Evolutionary conservation across 148 eudicot genomes (phyloP).

Genomic region (Nepenthes mirabilis): DNA sequence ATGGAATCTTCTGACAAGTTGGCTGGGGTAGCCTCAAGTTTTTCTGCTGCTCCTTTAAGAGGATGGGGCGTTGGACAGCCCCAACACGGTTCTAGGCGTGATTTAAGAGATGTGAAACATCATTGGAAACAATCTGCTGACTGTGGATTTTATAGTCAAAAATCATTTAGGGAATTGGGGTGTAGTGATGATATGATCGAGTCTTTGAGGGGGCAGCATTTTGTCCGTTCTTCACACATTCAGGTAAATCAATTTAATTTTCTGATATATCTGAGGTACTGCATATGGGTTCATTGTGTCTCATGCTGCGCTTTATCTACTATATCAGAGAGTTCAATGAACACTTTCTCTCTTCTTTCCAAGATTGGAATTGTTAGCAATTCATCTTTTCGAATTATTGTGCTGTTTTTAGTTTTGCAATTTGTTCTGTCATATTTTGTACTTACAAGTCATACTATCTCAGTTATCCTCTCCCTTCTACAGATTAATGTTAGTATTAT

Average conservation of each 20-base stretch:
- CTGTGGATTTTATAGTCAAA: constrained; percentile 58
- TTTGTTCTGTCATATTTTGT: no score
- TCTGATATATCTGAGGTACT: not conserved
- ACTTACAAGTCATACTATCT: no score
- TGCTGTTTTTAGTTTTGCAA: no score
- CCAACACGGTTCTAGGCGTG: constrained; percentile 10
- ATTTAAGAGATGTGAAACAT: constrained; percentile 19
- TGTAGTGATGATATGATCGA: constrained; percentile 57
- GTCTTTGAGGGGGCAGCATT: constrained; percentile 40
- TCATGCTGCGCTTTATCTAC: no score
- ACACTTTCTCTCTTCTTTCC: no score
- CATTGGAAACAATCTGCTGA: constrained; percentile 26
- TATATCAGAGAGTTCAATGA: no score
- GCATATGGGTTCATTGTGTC: not conserved
- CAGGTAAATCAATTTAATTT: constrained; percentile 36
- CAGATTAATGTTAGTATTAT: no score
- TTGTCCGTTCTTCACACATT: constrained; percentile 62
- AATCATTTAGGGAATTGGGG: constrained; percentile 54
- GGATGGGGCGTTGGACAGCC: constrained; percentile 51
- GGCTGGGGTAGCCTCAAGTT: constrained; percentile 10
- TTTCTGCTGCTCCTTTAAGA: constrained; percentile 24
- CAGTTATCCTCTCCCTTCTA: no score
- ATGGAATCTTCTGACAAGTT: constrained; percentile 5
- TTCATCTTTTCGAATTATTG: no score
- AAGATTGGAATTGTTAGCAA: no score